Conservation (phyloP, 192 early-diverging fungal species). For the Coemansia sp. region DNA sequence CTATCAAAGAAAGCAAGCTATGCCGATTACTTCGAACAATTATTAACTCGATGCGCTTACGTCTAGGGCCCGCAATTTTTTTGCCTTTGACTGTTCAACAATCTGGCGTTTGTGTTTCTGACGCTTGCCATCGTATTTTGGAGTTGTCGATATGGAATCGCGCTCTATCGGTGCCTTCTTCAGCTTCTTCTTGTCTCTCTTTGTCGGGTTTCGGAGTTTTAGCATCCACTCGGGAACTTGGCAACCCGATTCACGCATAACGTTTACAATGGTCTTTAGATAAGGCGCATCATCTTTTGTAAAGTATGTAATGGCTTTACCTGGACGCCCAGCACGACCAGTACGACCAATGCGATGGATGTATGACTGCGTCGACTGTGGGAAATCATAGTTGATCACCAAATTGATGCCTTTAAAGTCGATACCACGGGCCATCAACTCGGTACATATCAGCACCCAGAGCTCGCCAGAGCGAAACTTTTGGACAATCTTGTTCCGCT, state of each 20-base stretch:
- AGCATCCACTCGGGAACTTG: constrained; percentile 99
- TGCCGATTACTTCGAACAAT: too few species aligned
- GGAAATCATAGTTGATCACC: constrained; percentile 99
- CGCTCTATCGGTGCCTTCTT: constrained; percentile 73
- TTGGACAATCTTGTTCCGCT: constrained; percentile 87
- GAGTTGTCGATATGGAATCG: constrained; percentile 72
- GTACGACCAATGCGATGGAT: constrained; percentile 98
- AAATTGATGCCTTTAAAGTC: constrained; percentile 97
- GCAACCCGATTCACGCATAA: constrained; percentile 93
- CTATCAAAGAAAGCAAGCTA: too few species aligned
- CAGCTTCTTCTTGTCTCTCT: constrained; percentile 66
- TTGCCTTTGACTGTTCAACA: constrained; percentile 48
- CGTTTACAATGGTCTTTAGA: constrained; percentile 91
- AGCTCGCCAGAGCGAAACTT: constrained; percentile 87
- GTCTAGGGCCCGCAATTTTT: constrained; percentile 19
- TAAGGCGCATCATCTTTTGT: constrained; percentile 90
- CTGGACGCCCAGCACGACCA: constrained; percentile 89
- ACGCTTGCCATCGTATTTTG: constrained; percentile 71
- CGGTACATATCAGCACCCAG: constrained; percentile 95
- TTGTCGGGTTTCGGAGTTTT: constrained; percentile 64
- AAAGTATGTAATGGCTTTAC: constrained; percentile 92
- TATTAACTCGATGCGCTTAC: too few species aligned
- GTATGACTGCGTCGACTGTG: constrained; percentile 87
- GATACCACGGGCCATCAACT: constrained; percentile 97
- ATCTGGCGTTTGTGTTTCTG: constrained; percentile 61